A percentile compares a stretch with the other conserved stretches of the same genome.
Conservation (phyloP, 2,329 filamentous ascomycete species). For the Blastomyces silverae region DNA sequence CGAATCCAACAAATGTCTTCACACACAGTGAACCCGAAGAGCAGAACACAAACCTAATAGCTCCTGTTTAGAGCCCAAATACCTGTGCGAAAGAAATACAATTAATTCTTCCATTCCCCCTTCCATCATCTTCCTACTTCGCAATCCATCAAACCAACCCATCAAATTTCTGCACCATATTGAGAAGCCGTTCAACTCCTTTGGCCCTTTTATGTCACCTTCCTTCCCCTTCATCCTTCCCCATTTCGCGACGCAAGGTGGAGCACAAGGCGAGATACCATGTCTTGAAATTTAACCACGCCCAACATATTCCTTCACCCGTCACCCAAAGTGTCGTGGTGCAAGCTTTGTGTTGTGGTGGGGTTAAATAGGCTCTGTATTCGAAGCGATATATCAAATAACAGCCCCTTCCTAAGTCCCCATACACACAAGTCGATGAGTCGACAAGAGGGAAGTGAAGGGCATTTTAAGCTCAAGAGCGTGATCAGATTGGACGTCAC, state of each 20-base stretch:
- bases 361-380: conserved; percentile 45
- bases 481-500: neutral
- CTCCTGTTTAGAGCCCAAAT: neutral
- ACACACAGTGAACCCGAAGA: neutral
- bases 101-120: neutral
- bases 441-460: conserved; percentile 1
- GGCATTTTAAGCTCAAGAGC: neutral
- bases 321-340: conserved; percentile 19
- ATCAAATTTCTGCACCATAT: neutral
- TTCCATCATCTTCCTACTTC: neutral
- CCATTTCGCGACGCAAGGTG: conserved; percentile 47
- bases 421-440: neutral
- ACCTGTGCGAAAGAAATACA: neutral
- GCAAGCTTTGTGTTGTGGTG: neutral
- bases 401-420: neutral
- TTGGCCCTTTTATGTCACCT: neutral
- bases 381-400: conserved; percentile 45
- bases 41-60: neutral
- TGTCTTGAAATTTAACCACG: conserved; percentile 42
- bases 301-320: conserved; percentile 21
- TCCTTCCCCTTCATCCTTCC: conserved; percentile 17
- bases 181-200: neutral
- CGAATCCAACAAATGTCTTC: neutral
- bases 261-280: conserved; percentile 48
- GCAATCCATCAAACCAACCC: neutral